Percentiles rank a stretch among this genome's conserved stretches.
phyloP scores from a whole-genome alignment of 345 rosid species.

The Reutealis trisperma region DNA sequence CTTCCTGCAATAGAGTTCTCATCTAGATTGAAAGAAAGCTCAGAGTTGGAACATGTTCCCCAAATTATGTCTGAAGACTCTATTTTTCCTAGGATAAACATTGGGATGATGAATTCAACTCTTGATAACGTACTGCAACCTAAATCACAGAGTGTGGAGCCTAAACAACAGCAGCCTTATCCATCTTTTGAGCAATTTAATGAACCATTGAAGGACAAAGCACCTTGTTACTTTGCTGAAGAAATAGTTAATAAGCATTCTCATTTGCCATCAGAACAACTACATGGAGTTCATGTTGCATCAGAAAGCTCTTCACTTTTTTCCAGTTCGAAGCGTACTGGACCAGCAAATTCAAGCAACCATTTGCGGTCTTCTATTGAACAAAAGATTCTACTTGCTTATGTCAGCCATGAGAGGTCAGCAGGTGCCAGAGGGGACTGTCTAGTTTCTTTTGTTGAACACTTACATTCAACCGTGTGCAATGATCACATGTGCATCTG shows the following conservation, averaged over 20 bases:
- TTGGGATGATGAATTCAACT: slow-evolving; percentile 7
- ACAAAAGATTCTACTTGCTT: slow-evolving; percentile 25
- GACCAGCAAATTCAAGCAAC: not conserved
- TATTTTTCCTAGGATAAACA: slow-evolving; percentile 4
- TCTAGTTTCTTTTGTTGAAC: slow-evolving; percentile 29
- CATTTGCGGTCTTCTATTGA: slow-evolving; percentile 7
- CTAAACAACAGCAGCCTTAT: slow-evolving; percentile 16
- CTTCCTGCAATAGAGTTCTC: not conserved
- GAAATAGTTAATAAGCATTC: slow-evolving; percentile 12
- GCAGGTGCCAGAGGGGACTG: not conserved
- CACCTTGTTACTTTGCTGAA: not conserved
- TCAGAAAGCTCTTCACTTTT: slow-evolving; percentile 9
- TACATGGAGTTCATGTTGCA: slow-evolving; percentile 2
- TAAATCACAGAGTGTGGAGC: slow-evolving; percentile 8
- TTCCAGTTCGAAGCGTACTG: slow-evolving; percentile 3
- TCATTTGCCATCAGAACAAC: slow-evolving; percentile 27
- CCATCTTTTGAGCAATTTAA: slow-evolving; percentile 14
- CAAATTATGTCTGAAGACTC: slow-evolving; percentile 16
- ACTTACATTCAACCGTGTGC: slow-evolving; percentile 36
- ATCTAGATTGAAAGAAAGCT: slow-evolving; percentile 2
- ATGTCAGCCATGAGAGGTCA: slow-evolving; percentile 28
- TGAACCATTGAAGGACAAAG: slow-evolving; percentile 13
- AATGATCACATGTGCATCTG: slow-evolving; percentile 28
- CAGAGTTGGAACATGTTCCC: slow-evolving; percentile 2
- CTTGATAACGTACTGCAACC: slow-evolving; percentile 5